These are phyloP conservation scores for Candida chilensis DNA, from an alignment of 805 yeast species.

Conservation along the genomic window DNA sequence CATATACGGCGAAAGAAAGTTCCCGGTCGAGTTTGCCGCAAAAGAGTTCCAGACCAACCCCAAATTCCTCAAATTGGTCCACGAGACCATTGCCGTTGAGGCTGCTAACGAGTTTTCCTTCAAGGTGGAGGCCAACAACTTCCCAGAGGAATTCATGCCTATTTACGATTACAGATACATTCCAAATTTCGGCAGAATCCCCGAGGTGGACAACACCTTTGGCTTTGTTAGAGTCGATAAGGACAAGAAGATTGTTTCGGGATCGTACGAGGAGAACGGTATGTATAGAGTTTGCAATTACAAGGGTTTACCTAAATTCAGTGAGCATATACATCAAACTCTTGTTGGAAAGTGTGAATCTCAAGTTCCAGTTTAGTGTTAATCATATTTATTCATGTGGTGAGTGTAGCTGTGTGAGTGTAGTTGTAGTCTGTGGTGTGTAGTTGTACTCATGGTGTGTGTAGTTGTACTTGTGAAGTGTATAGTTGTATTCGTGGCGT, in stretches of 20 bases:
- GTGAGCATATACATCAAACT: constrained; percentile 9
- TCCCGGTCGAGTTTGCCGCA: constrained; percentile 8
- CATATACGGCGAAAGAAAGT: constrained; percentile 1
- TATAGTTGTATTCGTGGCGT: too few relatives aligned
- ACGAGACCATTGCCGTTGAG: constrained; percentile 11
- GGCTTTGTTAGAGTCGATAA: constrained; percentile 60
- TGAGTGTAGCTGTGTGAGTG: too few relatives aligned
- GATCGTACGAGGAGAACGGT: constrained; percentile 46
- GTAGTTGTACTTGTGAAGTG: too few relatives aligned
- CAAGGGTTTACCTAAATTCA: constrained; percentile 4
- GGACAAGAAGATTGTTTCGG: constrained; percentile 43
- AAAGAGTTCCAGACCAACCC: constrained; percentile 14
- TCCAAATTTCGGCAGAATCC: constrained; percentile 57
- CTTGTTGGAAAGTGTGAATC: too few relatives aligned
- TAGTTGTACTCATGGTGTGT: too few relatives aligned
- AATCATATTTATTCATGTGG: too few relatives aligned
- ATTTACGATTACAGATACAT: constrained; percentile 61
- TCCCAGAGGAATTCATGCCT: constrained; percentile 51
- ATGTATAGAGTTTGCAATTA: constrained; percentile 45
- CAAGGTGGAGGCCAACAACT: constrained; percentile 45
- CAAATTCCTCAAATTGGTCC: constrained; percentile 16
- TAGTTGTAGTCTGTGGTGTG: too few relatives aligned
- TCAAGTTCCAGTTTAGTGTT: too few relatives aligned
- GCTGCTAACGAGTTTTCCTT: constrained; percentile 40
- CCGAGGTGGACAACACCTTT: constrained; percentile 60